These are phyloP conservation scores for Aspergillus pseudotamarii DNA, from an alignment of 2,329 filamentous ascomycete species.

Conservation along the genomic window DNA sequence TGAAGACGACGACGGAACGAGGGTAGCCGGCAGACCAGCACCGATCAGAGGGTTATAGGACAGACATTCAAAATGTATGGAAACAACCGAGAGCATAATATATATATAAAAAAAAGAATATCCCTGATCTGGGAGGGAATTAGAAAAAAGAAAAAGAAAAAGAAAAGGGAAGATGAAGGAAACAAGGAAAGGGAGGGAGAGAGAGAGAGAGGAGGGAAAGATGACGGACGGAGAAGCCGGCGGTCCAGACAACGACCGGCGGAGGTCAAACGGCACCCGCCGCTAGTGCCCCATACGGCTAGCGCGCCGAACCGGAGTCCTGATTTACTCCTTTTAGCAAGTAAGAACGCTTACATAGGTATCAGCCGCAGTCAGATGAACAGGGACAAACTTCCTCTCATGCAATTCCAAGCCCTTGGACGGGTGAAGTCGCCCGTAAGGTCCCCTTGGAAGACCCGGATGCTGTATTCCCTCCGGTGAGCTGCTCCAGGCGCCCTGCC, in stretches of 20 bases:
- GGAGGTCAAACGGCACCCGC: constrained; percentile 17
- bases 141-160: constrained; percentile 6
- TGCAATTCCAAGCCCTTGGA: constrained; percentile 1
- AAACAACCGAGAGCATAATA: constrained; percentile 1
- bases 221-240: constrained; percentile 13
- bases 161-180: constrained; percentile 3
- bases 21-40: constrained; percentile 12
- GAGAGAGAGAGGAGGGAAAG: constrained; percentile 13
- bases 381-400: background rate
- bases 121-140: background rate
- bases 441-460: constrained; percentile 4
- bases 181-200: background rate
- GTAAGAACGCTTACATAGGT: background rate
- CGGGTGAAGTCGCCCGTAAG: background rate
- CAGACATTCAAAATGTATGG: constrained; percentile 5
- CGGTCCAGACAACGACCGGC: constrained; percentile 23
- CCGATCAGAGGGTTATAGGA: constrained; percentile 12
- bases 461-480: constrained; percentile 34
- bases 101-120: background rate
- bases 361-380: background rate
- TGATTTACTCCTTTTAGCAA: constrained; percentile 13
- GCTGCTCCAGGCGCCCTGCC: constrained; percentile 64
- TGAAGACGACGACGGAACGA: constrained; percentile 5
- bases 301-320: constrained; percentile 11
- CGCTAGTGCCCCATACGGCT: constrained; percentile 20